A percentile compares a stretch with the other conserved stretches of the same genome.
Conservation (phyloP, 2,329 filamentous ascomycete species). For the Chrysosphaeria jannelii region DNA sequence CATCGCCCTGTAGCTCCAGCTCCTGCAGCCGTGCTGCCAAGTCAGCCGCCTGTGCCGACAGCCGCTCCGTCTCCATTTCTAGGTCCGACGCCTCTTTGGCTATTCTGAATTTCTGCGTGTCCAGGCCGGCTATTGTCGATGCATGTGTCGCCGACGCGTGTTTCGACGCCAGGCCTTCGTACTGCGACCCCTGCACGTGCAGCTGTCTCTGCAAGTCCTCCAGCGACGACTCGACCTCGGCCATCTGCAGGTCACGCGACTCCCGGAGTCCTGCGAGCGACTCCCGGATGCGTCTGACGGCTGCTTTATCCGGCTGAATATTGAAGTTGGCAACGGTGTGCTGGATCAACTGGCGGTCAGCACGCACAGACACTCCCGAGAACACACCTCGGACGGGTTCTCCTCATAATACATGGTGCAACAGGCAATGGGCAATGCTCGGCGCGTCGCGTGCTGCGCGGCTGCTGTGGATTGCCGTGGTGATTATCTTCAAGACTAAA, state of each 20-base stretch:
- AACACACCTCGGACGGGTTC: conserved; percentile 52
- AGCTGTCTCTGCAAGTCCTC: conserved; percentile 47
- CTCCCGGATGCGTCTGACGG: conserved; percentile 56
- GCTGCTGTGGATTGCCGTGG: too few relatives aligned
- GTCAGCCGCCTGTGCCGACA: conserved; percentile 48
- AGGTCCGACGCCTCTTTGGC: conserved; percentile 76
- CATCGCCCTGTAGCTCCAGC: conserved; percentile 62
- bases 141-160: conserved; percentile 62
- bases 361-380: too few relatives aligned
- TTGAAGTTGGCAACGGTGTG: conserved; percentile 91
- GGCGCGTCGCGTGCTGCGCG: too few relatives aligned
- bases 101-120: conserved; percentile 79
- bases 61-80: conserved; percentile 83
- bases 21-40: conserved; percentile 48
- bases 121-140: conserved; percentile 54
- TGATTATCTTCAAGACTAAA: too few relatives aligned
- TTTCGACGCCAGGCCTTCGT: conserved; percentile 41
- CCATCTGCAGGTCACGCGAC: conserved; percentile 49
- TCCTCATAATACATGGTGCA: conserved; percentile 80
- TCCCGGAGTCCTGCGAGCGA: conserved; percentile 60
- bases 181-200: conserved; percentile 41
- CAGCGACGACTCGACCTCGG: conserved; percentile 34
- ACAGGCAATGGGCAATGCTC: too few relatives aligned
- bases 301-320: conserved; percentile 61
- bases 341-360: conserved; percentile 39